Evolutionary conservation across 1,284 basidiomycete genomes (phyloP), one percentile per base, ranked within the genome.

Genomic region (Apiotrichum montevideense): DNA sequence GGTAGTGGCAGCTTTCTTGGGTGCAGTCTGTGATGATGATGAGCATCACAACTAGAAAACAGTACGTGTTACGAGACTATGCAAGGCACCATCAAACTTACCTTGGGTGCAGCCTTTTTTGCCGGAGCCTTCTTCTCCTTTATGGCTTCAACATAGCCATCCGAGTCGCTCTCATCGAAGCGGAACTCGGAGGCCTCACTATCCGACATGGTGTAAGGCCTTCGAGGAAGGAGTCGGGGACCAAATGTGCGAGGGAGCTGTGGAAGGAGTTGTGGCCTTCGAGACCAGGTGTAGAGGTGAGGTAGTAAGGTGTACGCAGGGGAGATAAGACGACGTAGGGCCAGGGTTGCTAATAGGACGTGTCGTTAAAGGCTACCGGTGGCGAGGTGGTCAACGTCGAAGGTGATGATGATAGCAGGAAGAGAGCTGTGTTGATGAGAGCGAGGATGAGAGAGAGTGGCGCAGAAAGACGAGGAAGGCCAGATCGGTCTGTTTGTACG

Each of bases 1-100:
- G 1, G 78, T 58, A 0, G 21, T 21, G 21, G 21, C 21, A 21
- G 80, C 73, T 3, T 82, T 69, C 63, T 84, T 74, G 42, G 79
- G 65, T n/a, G 73, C 67, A 50, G 67, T 37, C 57, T 55, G 64
- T 32, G 10, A 55, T 7, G 10, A 48, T 35, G 21, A 21, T 21
- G 21, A 21, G 21, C 21, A 21, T 21, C 13, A 33, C 10, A 21
- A 46, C 4, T 4, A n/a, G 32, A 39, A 39, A 34, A 6, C 35
- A 50, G 14, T 8, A 39, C 37, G 8, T 39, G 37, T 13, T 39
- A 21, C 21, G 21, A 21, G 21, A 21, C 41, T 8, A 42, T 39
- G 29, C 49, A 21, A 21, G 21, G 29, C 33, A 33, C 40, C 13
- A 13, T 40, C 10, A 14, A 11, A 32, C 53, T 42, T 39, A 71